Base-by-base conservation (phyloP, 768 basidiomycete genomes). In the Hemileccinum impolitum region DNA sequence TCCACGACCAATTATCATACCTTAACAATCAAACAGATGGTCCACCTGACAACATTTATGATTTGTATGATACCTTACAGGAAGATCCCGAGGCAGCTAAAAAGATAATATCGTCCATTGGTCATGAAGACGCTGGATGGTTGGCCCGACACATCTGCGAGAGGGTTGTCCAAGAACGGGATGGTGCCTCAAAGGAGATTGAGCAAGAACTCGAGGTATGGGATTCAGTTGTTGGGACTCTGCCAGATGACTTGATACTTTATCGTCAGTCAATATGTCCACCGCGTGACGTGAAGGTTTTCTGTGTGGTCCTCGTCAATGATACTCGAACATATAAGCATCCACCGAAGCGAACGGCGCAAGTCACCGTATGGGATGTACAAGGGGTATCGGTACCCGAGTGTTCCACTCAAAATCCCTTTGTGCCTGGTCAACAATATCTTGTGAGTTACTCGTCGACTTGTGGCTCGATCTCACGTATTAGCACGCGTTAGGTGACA, bases 301-400 rank as follows among this genome's bases (percentile, higher is more conserved):
- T 95, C 69, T 75, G 90, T 37, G 80, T 94, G 6, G 61, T 93
- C 14, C 71, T 82, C 13, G 75, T 85, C 14, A 71, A 78, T 54
- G 94, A 89, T 60, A 78, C 80, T 15, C 72, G 74, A 31, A 84
- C 81, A 23, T 55, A 61, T 1, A 74, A 76, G 51, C 71, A 76
- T 44, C 74, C 76, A 0, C 70, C 79, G 8, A 71, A 77, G 51
- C 77, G 90, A 43, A 74, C 69, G 2, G 93, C 84, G 0, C 87
- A 90, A 62, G 56, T 97, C 46, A 94, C 87, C 0, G 77, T 94
- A 4, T 94, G 90, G 90, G 90, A 94, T 58, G 84, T 80, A 3
- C 68, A 79, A 4, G 70, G 70, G 12, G 51, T 87, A 23, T 71
- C 69, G 1, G 57, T 72, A n/a, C 70, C 70, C 19, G 84, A 87